Conservation (phyloP, 2,329 filamentous ascomycete genomes). For the Stachybotrys chlorohalonatus region DNA sequence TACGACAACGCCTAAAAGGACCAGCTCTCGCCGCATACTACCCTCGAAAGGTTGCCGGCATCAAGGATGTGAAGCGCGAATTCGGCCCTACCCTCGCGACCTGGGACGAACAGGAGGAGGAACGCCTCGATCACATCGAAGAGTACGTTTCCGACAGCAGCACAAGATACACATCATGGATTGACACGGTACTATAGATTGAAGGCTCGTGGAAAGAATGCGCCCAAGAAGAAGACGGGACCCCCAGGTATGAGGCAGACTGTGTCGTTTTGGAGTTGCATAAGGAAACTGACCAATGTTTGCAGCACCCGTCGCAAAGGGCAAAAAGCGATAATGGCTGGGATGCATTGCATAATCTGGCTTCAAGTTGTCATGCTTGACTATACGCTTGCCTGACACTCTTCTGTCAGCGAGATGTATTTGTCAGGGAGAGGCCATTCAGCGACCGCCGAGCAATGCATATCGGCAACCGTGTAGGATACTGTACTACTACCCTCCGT, state of each 20-base stretch:
- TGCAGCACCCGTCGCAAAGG: conserved; percentile 11
- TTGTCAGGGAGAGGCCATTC: not conserved
- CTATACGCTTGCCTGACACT: not conserved
- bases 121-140: conserved; percentile 67
- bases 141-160: conserved; percentile 35
- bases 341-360: not conserved
- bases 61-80: conserved; percentile 63
- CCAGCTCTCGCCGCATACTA: conserved; percentile 82
- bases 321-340: conserved; percentile 19
- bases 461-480: not conserved
- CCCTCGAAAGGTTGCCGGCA: conserved; percentile 61
- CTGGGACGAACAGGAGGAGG: conserved; percentile 68
- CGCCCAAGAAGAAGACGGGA: conserved; percentile 78
- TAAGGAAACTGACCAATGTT: conserved; percentile 4
- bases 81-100: conserved; percentile 59
- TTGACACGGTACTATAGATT: conserved; percentile 39
- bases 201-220: conserved; percentile 75
- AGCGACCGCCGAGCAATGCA: not conserved
- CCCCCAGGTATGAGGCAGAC: conserved; percentile 21
- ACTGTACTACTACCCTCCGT: not conserved
- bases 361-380: not conserved
- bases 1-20: conserved; percentile 82
- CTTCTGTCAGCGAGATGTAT: not conserved
- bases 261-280: not conserved
- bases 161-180: conserved; percentile 1